Evolutionary conservation across 2,329 filamentous ascomycete species (phyloP), one percentile per base, ranked within the genome.

Genomic region (Trichophyton rubrum): DNA sequence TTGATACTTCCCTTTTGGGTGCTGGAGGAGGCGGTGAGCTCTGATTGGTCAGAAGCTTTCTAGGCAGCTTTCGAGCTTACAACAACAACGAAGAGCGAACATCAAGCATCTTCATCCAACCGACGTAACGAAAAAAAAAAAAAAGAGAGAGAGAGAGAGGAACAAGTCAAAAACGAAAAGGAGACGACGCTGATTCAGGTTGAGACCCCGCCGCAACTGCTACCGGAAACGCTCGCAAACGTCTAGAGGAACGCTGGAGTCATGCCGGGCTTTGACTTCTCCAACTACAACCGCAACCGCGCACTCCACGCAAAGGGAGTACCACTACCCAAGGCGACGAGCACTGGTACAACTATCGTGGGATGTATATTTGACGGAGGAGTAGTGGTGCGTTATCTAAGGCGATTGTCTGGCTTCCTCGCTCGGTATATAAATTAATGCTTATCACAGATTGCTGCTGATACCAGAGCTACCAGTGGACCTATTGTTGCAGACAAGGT

Each of bases 211-310:
- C 33, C 11, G 11, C 9, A 38, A 38, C 33, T 13, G 33, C 33
- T 13, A 15, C n/a, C n/a, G 3, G 3, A 43, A 43, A 5, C 40
- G 15, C 40, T 43, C n/a, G 15, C 13, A 43, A 17, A 43, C 40
- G n/a, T 17, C n/a, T 43, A 43, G 40, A 43, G n/a, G 40, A 17
- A 51, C 45, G n/a, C 24, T 22, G 24, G 22, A 43, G 40, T 72
- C 70, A 99, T 99, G 93, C 86, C 89, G 70, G 91, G 91, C 79
- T 96, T 96, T 83, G 91, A 97, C 80, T 99, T 99, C 83, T 95
- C 90, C 76, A 99, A 99, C 83, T 93, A 97, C 85, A 96, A 96
- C 84, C 90, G 93, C 81, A 99, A 99, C 84, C 85, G 88, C 74
- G 92, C 92, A 66, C 85, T 99, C 68, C 92, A 97, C 75, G 90